Percentiles rank a stretch among this genome's conserved stretches.
These are phyloP conservation scores for Metschnikowia chrysomelidarum DNA, from an alignment of 805 yeast genomes.

Conservation along the genomic window DNA sequence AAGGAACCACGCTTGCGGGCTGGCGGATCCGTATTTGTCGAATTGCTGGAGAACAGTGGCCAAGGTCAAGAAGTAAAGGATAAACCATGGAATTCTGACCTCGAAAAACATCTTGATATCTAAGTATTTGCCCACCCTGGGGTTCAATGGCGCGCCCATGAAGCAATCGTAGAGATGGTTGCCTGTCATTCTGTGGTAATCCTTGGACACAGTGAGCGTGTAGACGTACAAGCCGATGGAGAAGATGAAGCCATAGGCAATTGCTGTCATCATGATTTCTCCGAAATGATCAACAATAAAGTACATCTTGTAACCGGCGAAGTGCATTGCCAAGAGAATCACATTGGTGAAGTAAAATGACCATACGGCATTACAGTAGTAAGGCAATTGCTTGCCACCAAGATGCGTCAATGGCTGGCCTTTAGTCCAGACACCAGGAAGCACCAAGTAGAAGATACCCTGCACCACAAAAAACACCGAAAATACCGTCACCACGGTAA, in stretches of 20 bases:
- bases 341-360: constrained; percentile 70
- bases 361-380: constrained; percentile 90
- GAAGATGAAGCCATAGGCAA: constrained; percentile 69
- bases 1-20: constrained; percentile 72
- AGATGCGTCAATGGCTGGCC: constrained; percentile 90
- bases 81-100: constrained; percentile 96
- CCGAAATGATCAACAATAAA: constrained; percentile 81
- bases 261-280: constrained; percentile 90
- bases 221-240: constrained; percentile 68
- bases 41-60: constrained; percentile 76
- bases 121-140: constrained; percentile 80
- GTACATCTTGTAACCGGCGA: constrained; percentile 72
- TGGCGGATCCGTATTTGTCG: constrained; percentile 74
- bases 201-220: constrained; percentile 63
- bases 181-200: constrained; percentile 90
- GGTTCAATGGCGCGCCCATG: constrained; percentile 97
- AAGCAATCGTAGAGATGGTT: constrained; percentile 86
- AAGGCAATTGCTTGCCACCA: constrained; percentile 78
- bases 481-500: constrained; percentile 67
- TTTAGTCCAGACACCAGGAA: constrained; percentile 93
- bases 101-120: constrained; percentile 97
- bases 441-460: constrained; percentile 67
- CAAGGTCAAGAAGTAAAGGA: constrained; percentile 71
- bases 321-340: constrained; percentile 61
- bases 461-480: constrained; percentile 68